Conservation (phyloP, 495 filamentous ascomycete species). For the Glarea lozoyensis region DNA sequence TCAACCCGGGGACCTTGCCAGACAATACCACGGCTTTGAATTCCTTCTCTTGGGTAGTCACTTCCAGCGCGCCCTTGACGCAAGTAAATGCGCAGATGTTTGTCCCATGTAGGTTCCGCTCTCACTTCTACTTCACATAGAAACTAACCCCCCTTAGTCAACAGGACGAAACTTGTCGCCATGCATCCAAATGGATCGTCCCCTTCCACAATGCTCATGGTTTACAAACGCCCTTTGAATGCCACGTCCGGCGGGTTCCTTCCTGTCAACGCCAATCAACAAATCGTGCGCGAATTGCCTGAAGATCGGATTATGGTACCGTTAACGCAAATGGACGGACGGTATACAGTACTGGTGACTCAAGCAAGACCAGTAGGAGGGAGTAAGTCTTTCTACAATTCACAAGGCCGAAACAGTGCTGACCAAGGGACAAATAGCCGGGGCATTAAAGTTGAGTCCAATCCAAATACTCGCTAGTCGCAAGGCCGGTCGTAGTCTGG, state of each 20-base stretch:
- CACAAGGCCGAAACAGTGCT: not conserved
- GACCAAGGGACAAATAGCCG: too few relatives aligned
- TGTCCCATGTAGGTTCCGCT: slow-evolving; percentile 14
- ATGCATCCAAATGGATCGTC: not conserved
- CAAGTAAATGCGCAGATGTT: slow-evolving; percentile 11
- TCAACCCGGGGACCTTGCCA: slow-evolving; percentile 13
- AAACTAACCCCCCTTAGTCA: not conserved
- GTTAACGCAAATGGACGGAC: slow-evolving; percentile 1
- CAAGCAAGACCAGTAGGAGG: not conserved
- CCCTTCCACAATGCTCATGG: slow-evolving; percentile 2
- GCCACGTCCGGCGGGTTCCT: slow-evolving; percentile 3
- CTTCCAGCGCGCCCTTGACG: slow-evolving; percentile 11
- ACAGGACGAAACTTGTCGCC: not conserved
- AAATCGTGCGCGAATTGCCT: not conserved
- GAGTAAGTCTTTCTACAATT: not conserved
- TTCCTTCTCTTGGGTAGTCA: slow-evolving; percentile 16
- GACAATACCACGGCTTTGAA: slow-evolving; percentile 10
- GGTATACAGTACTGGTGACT: slow-evolving; percentile 1
- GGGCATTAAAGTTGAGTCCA: too few relatives aligned
- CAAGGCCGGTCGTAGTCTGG: too few relatives aligned
- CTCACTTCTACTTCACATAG: too few relatives aligned
- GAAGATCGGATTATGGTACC: slow-evolving; percentile 2
- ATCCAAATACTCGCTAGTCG: too few relatives aligned
- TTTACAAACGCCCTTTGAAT: slow-evolving; percentile 1
- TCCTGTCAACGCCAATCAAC: not conserved